Evolutionary conservation across 129 eudicot species (phyloP).

Genomic region (Saussurea involucrata): DNA sequence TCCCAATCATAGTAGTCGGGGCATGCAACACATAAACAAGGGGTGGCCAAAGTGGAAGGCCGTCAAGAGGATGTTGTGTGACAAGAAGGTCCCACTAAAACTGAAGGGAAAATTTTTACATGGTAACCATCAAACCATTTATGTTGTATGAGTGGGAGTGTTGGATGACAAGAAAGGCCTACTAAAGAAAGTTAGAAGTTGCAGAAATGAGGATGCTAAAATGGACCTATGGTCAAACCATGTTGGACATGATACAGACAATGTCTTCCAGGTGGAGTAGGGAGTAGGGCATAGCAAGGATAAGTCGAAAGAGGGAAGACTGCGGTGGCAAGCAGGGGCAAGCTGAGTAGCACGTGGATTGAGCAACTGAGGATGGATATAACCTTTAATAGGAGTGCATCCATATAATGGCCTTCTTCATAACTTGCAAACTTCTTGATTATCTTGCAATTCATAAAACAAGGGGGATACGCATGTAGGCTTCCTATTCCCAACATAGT

Average conservation of each 20-base stretch:
- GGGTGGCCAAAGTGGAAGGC: neutral
- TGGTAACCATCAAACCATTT: neutral
- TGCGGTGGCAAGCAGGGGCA: neutral
- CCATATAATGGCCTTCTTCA: neutral
- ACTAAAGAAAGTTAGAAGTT: neutral
- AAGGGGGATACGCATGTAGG: too few species aligned
- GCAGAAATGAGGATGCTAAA: neutral
- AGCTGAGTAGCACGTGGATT: neutral
- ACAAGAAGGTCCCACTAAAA: neutral
- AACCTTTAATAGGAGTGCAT: neutral
- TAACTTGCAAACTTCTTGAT: too few species aligned
- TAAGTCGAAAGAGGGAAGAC: neutral
- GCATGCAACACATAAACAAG: neutral
- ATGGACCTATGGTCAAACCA: neutral
- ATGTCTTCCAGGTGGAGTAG: neutral
- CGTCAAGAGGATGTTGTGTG: neutral
- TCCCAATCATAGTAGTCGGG: too few species aligned
- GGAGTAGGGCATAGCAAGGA: neutral
- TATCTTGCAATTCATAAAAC: too few species aligned
- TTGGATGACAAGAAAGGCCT: neutral
- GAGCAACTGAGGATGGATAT: neutral
- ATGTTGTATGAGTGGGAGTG: neutral
- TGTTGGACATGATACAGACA: neutral
- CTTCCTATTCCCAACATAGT: too few species aligned
- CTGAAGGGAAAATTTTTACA: neutral